Evolutionary conservation across 352 stramenopile species (phyloP), one percentile per base, ranked within the genome.

Genomic region (Pythium coloratum): DNA sequence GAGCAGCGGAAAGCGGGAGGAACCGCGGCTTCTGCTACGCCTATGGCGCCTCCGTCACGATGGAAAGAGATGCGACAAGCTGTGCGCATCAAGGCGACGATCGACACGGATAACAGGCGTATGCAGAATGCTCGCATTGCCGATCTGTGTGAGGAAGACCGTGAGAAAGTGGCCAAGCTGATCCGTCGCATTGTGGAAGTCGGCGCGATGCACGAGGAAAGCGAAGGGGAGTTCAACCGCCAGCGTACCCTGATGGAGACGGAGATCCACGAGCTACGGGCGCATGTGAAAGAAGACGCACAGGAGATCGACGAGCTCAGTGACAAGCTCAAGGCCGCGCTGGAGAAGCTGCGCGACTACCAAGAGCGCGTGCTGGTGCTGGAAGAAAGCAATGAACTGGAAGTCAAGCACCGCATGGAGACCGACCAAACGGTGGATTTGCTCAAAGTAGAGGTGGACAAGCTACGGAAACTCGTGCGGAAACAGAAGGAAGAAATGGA

Each of bases 151-250:
- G 79, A 77, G 13, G 73, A 91, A 63, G 86, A 94, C 70, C 81
- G 86, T 28, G 78, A 92, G 6, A 94, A 94, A 73, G 83, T 94
- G 59, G 72, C 82, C 42, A 92, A 92, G 56, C 65, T 94, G n/a
- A 75, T 92, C 14, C 84, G 68, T 1, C 82, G 86, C 40, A 78
- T 94, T 24, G 82, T 92, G 20, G 84, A 94, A 68, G 84, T 92
- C 10, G 77, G 71, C 12, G 72, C 80, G 28, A 51, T 89, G 20
- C 78, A 92, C 33, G 84, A 91, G 44, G 74, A 89, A 61, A 78
- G 68, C 40, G 77, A 90, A 53, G 67, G 62, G 53, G 78, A 86
- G 57, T 89, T 85, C 34, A 26, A 67, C 12, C 71, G 75, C 6
- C 74, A 91, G 38, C 71, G 69, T 2, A 44, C 53, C 2, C 56